Percentiles rank a stretch among this genome's conserved stretches.
Conservation (phyloP, 2,329 filamentous ascomycete species). For the Diaporthe longicolla region DNA sequence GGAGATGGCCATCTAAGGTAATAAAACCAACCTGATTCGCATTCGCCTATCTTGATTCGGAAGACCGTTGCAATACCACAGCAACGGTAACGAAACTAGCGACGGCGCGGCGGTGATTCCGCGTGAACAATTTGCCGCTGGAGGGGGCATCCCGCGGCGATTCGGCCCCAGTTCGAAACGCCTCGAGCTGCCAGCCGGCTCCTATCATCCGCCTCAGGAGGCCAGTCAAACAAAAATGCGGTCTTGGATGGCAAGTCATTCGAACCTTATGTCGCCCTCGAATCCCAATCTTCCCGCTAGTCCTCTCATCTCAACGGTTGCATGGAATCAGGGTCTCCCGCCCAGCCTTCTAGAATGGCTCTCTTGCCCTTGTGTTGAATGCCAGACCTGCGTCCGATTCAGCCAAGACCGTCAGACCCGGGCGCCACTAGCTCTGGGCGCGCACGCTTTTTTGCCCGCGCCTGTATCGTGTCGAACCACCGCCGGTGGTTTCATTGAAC, state of each 20-base stretch:
- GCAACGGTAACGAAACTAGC: neutral
- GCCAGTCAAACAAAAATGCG: conserved; percentile 16
- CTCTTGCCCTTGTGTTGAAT: neutral
- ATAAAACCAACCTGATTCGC: conserved; percentile 31
- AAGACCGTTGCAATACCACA: conserved; percentile 17
- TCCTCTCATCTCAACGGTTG: neutral
- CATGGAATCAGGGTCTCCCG: conserved; percentile 12
- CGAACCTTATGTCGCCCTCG: conserved; percentile 38
- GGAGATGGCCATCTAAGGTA: conserved; percentile 15
- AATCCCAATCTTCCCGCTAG: conserved; percentile 1
- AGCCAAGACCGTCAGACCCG: conserved; percentile 8
- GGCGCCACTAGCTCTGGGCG: conserved; percentile 17
- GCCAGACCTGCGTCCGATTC: conserved; percentile 13
- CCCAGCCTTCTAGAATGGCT: conserved; percentile 18
- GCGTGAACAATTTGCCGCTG: conserved; percentile 23
- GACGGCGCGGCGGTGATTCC: conserved; percentile 7
- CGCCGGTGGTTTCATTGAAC: conserved; percentile 6
- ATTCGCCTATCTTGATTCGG: conserved; percentile 32
- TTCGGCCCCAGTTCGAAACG: conserved; percentile 19
- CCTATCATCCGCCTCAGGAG: conserved; percentile 5
- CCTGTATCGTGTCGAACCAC: conserved; percentile 7
- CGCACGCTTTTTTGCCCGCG: neutral
- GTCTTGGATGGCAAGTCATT: conserved; percentile 39
- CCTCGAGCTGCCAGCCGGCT: conserved; percentile 17
- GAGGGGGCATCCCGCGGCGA: neutral